These are phyloP conservation scores for Eragrostis curvula DNA, from an alignment of 176 grass and related monocot species.

Conservation along the genomic window DNA sequence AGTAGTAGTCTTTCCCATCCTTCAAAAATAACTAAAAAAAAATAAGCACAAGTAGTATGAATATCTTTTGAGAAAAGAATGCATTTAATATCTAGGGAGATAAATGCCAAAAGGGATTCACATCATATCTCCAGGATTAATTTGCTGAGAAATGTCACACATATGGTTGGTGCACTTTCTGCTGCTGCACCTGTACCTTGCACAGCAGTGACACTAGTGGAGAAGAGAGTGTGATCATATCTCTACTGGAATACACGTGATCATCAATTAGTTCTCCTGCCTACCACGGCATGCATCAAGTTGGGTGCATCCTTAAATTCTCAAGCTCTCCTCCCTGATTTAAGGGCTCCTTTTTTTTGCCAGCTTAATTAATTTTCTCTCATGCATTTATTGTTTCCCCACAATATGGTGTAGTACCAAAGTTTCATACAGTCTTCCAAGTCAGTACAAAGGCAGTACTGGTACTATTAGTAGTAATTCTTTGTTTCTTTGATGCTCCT, in stretches of 20 bases:
- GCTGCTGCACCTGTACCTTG: not conserved
- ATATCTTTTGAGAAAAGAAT: not conserved
- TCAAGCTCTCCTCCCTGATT: not conserved
- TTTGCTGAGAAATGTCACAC: not conserved
- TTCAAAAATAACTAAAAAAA: not conserved
- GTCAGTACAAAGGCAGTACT: not conserved
- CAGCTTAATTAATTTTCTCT: not conserved
- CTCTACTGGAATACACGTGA: not conserved
- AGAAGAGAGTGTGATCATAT: not conserved
- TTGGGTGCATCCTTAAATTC: not conserved
- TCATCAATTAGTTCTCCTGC: not conserved
- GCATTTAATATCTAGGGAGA: constrained; percentile 31
- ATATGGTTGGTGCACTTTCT: not conserved
- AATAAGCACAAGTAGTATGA: not conserved
- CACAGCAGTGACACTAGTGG: not conserved
- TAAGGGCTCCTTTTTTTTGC: not conserved
- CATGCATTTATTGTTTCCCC: not conserved
- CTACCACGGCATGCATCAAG: not conserved
- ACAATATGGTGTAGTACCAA: not conserved
- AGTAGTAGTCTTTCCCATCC: not conserved
- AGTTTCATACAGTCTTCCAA: not conserved
- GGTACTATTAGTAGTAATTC: not conserved
- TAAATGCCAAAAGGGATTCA: constrained; percentile 39
- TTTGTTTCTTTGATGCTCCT: not conserved
- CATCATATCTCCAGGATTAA: constrained; percentile 33